Evolutionary conservation across 2,329 filamentous ascomycete species (phyloP), one percentile per base, ranked within the genome.

Genomic region (Leptographium lundbergii): DNA sequence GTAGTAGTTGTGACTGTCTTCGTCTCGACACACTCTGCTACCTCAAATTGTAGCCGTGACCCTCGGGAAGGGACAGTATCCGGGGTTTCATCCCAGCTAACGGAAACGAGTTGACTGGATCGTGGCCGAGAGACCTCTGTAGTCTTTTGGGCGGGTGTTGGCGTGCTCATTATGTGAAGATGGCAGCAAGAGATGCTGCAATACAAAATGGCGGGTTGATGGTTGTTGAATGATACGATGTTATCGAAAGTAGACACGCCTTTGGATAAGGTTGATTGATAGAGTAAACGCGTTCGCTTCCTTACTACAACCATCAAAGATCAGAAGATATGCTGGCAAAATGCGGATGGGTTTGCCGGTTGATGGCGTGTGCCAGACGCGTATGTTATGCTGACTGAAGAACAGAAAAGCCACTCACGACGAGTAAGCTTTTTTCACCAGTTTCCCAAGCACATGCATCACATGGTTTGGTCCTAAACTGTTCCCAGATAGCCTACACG

Each of bases 1-100:
- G 91, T 96, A 0, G 91, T 96, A 0, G 92, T 96, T 1, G 91
- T 96, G 62, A 96, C 84, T 13, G 81, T 86, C 70, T 82, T 85
- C 19, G 82, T 86, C 72, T 86, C 83, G 67, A 86, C 80, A 64
- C 81, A 85, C 66, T 86, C 82, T 61, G 80, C 80, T 54, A 86
- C 74, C 63, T 82, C 79, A 64, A 85, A 79, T 66, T 81, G 79
- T 58, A 77, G 68, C 39, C 69, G 68, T 9, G 71, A 53, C 11
- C 63, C 53, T 22, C 63, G 63, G 22, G 63, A 61, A 7, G 64
- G 59, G 4, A 62, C 62, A 42, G 63, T 65, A 19, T 67, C 65
- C 54, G 64, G 63, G 27, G 22, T 36, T 10, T 71, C 70, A 45
- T 70, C 65, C 68, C 69, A 72, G 57, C 67, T 70, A 62, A 71